phyloP scores from a whole-genome alignment of 441 rosid species.

The Francoa sonchifolia region DNA sequence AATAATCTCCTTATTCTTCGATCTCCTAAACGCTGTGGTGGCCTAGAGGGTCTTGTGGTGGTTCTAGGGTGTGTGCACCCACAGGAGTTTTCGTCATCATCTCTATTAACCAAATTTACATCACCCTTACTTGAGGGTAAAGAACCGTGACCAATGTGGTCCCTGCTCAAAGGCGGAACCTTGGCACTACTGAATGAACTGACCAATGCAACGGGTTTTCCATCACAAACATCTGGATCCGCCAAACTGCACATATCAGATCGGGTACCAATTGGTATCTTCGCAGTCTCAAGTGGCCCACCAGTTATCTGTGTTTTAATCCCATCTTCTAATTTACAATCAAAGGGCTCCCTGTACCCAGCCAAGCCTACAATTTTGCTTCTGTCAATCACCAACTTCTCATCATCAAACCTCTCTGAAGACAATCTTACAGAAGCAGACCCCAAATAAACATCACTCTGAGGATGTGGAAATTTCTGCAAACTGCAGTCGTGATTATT shows the following conservation, averaged over 20 bases:
- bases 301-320: constrained; percentile 18
- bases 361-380: constrained; percentile 23
- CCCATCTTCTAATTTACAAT: constrained; percentile 28
- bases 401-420: constrained; percentile 23
- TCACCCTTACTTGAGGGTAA: constrained; percentile 30
- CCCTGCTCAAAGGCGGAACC: constrained; percentile 29
- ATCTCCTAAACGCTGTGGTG: constrained; percentile 62
- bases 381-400: constrained; percentile 28
- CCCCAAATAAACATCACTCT: constrained; percentile 29
- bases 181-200: constrained; percentile 52
- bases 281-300: constrained; percentile 18
- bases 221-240: constrained; percentile 44
- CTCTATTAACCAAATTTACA: constrained; percentile 78
- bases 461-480: constrained; percentile 22
- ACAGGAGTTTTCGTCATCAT: constrained; percentile 92
- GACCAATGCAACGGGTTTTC: constrained; percentile 35
- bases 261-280: constrained; percentile 15
- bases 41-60: constrained; percentile 38
- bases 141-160: constrained; percentile 24
- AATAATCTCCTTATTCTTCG: constrained; percentile 83
- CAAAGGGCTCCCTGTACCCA: constrained; percentile 16
- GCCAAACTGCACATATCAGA: constrained; percentile 27
- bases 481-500: constrained; percentile 19
- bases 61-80: constrained; percentile 67
- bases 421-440: constrained; percentile 26